Percentiles rank a stretch among this genome's conserved stretches.
Evolutionary conservation across 2,329 filamentous ascomycete genomes (phyloP).

Genomic region (Curvularia hawaiiensis): DNA sequence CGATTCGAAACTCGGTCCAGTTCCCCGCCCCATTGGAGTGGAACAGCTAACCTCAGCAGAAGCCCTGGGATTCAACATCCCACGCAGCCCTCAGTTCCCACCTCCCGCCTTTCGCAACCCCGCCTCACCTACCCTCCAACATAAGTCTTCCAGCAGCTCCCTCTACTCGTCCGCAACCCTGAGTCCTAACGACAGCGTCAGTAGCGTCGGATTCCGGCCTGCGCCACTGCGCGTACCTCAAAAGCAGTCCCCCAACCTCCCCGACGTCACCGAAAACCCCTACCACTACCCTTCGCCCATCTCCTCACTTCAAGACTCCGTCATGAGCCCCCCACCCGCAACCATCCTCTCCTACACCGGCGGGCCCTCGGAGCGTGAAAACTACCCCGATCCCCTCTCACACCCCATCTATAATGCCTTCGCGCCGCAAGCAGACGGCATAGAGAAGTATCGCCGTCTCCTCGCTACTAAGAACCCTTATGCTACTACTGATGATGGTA

Average conservation of each 20-base stretch:
- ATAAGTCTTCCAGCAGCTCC: neutral
- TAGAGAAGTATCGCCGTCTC: conserved; percentile 11
- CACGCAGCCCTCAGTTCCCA: neutral
- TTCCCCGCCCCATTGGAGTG: conserved; percentile 9
- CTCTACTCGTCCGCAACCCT: neutral
- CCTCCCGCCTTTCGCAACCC: neutral
- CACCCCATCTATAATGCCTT: conserved; percentile 11
- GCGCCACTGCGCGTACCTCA: neutral
- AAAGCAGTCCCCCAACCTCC: too few species aligned
- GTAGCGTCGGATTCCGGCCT: neutral
- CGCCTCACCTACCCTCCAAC: neutral
- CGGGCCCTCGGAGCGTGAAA: conserved; percentile 1
- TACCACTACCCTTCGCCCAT: neutral
- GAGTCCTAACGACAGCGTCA: conserved; percentile 6
- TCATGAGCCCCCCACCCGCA: neutral
- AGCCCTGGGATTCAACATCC: conserved; percentile 10
- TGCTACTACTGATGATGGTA: neutral
- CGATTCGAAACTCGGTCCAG: conserved; percentile 14
- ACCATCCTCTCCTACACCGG: conserved; percentile 11
- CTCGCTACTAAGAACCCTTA: neutral
- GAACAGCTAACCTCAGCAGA: neutral
- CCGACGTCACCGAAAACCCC: neutral
- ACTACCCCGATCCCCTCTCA: conserved; percentile 11
- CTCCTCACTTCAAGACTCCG: neutral
- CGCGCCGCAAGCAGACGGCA: neutral